phyloP scores from a whole-genome alignment of 306 rosid species.

The Lablab purpureus region DNA sequence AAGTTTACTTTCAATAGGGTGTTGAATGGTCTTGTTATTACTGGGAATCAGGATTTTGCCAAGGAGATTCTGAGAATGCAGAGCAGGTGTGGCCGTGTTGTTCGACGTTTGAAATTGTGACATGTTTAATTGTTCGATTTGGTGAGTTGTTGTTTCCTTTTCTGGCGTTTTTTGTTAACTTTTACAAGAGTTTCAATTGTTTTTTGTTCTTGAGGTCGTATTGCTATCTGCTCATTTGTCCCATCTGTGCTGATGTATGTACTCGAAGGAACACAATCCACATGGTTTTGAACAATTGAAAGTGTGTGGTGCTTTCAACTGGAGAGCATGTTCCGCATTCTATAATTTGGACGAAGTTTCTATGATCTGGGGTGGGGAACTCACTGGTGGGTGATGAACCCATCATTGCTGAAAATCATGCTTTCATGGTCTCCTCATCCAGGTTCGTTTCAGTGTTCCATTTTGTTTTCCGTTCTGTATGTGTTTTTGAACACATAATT shows the following conservation, averaged over 20 bases:
- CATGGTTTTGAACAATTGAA: background rate
- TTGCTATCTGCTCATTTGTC: background rate
- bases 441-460: background rate
- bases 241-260: background rate
- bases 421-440: background rate
- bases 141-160: background rate
- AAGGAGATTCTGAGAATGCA: slow-evolving; percentile 79
- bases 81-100: slow-evolving; percentile 72
- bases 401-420: background rate
- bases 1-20: slow-evolving; percentile 76
- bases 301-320: background rate
- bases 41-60: slow-evolving; percentile 83
- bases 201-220: background rate
- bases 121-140: background rate
- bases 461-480: background rate
- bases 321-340: background rate
- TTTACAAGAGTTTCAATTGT: background rate
- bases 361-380: background rate
- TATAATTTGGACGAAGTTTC: background rate
- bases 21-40: slow-evolving; percentile 78
- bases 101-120: slow-evolving; percentile 69
- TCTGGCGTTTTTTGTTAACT: background rate
- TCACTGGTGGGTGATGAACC: background rate
- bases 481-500: background rate
- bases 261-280: background rate